Evolutionary conservation across 257 asterid species (phyloP).

Genomic region (Nyctanthes arbortristis): DNA sequence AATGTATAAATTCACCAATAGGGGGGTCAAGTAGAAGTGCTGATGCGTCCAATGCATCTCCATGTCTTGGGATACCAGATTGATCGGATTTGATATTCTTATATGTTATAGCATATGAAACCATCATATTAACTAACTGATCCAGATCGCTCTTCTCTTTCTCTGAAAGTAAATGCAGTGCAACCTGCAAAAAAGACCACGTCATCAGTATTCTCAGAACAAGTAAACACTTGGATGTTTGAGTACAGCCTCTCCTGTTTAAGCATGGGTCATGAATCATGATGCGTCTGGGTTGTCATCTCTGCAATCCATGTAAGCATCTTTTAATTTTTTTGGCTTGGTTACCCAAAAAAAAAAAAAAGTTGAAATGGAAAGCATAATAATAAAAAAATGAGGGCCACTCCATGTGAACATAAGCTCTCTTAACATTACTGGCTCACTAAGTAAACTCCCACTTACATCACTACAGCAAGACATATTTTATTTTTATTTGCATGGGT

Average conservation of each 20-base stretch:
- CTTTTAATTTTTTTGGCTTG: not conserved
- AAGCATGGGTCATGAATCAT: not conserved
- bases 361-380: not conserved
- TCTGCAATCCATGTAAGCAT: not conserved
- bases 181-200: constrained; percentile 59
- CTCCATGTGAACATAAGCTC: too few species aligned
- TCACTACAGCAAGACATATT: too few species aligned
- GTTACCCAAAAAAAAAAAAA: too few species aligned
- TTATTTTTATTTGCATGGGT: too few species aligned
- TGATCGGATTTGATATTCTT: constrained; percentile 63
- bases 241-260: not conserved
- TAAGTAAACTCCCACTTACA: too few species aligned
- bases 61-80: constrained; percentile 47
- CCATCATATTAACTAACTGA: constrained; percentile 76
- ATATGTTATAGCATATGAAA: constrained; percentile 79
- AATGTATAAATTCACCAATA: constrained; percentile 54
- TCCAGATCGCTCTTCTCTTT: constrained; percentile 61
- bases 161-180: constrained; percentile 81
- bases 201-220: constrained; percentile 25
- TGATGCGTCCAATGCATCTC: constrained; percentile 55
- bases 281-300: not conserved
- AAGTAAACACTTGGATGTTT: constrained; percentile 1
- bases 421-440: too few species aligned
- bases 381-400: not conserved
- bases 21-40: constrained; percentile 82